Evolutionary conservation across 2,329 filamentous ascomycete species (phyloP), one percentile per base, ranked within the genome.

Genomic region (Xylariaceae sp.): DNA sequence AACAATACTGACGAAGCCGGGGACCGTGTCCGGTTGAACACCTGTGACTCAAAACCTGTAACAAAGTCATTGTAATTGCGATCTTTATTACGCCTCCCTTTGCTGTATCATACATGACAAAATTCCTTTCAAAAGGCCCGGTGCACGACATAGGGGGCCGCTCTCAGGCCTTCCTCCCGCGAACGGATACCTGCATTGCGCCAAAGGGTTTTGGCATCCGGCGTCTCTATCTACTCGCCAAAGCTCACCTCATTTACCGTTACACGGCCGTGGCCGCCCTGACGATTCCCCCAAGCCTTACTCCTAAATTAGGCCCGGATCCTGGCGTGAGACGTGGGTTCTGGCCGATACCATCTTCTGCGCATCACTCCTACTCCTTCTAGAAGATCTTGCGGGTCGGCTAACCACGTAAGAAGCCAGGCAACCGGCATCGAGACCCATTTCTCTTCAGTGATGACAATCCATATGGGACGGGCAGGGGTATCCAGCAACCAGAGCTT

Each of bases 171-270:
- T 53, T 65, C 63, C 64, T 65, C 65, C 66, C 65, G 64, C 66
- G 41, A 45, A 10, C 69, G 70, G 69, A 18, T 70, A 57, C 66
- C 59, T 70, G 69, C 70, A 72, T 69, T 55, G 35, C 41, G 60
- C 61, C 61, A 57, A 63, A 66, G 65, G 64, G 35, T 59, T 62
- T 65, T 65, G 61, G 53, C 55, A 60, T 50, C 52, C 30, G 44
- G 30, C 17, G 23, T 54, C 57, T 60, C 60, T 61, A 64, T 61
- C 62, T 65, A 66, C 68, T 71, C 69, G 70, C 69, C 68, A 71
- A 69, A 70, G 60, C 59, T 64, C 61, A 64, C 62, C 70, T 69
- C 68, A 72, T 71, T 68, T 65, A 65, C 56, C 49, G 60, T 60
- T 62, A 55, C 64, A 64, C 62, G 53, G 56, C 62, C 57, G 61